Evolutionary conservation across 768 basidiomycete species (phyloP), one percentile per base, ranked within the genome.

Genomic region (Hypholoma sublateritium): DNA sequence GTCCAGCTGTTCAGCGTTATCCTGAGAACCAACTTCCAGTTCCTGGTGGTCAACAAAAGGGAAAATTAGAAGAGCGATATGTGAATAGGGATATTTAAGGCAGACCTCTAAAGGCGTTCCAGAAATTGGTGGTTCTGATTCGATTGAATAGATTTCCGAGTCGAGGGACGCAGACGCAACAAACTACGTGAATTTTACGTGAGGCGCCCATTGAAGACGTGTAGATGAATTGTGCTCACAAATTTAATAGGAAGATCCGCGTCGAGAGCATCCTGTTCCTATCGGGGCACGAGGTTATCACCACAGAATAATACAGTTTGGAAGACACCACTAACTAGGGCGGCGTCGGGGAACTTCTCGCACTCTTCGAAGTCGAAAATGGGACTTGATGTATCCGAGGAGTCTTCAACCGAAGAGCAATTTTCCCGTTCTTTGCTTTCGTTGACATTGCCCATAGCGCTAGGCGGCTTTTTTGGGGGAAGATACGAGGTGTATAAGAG

Each of bases 381-480:
- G n/a, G 28, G 34, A 8, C 28, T 21, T 22, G 42, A n/a, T 2
- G 44, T 36, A 14, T 37, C 53, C 39, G 57, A 41, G 21, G 16
- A 50, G 28, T 50, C 39, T 9, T 16, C 37, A 19, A 14, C 39
- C 21, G 19, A 24, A 43, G 50, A 52, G 8, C 32, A 16, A 16
- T 32, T 28, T 25, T 56, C 48, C n/a, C 22, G 55, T 41, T 59
- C 61, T 24, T 62, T 51, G n/a, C 49, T 44, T 39, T 62, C 61
- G 36, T 62, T 62, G 43, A 62, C 50, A 46, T 59, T 62, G n/a
- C 58, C 61, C 58, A 62, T 62, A 32, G 9, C 28, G 28, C 28
- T 32, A 5, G 5, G 28, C 19, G n/a, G 39, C 21, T 17, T 25
- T 12, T 6, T 48, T 16, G 16, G 12, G 22, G 6, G 19, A 5